Evolutionary conservation across 306 rosid genomes (phyloP).

Genomic region (Sechiopsis laciniata): DNA sequence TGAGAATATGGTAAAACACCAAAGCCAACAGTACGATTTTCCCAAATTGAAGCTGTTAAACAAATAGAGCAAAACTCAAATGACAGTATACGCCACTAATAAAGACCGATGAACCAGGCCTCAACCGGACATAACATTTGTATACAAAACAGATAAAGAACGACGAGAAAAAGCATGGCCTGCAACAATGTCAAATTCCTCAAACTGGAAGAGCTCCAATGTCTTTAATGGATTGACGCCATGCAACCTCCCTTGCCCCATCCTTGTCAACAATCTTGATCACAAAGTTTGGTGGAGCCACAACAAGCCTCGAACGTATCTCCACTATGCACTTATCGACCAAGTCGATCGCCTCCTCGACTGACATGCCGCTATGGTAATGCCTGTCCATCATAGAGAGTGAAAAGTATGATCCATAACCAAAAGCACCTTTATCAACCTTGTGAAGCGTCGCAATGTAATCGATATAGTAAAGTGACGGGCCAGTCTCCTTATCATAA

Average conservation of each 20-base stretch:
- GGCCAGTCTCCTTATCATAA: conserved; percentile 74
- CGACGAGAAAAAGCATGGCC: not conserved
- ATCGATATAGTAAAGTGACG: conserved; percentile 76
- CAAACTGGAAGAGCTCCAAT: conserved; percentile 10
- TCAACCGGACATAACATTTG: not conserved
- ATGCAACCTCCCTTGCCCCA: conserved; percentile 76
- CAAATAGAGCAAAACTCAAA: not conserved
- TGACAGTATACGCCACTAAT: not conserved
- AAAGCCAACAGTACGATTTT: not conserved
- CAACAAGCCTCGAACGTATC: conserved; percentile 9
- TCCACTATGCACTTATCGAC: conserved; percentile 75
- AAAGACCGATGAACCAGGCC: not conserved
- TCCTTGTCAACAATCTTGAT: conserved; percentile 92
- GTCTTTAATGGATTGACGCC: conserved; percentile 29
- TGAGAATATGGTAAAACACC: no score
- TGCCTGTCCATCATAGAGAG: conserved; percentile 93
- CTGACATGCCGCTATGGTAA: conserved; percentile 67
- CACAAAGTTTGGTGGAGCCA: conserved; percentile 28
- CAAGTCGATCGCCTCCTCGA: conserved; percentile 69
- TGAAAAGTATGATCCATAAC: conserved; percentile 82
- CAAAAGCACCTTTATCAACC: conserved; percentile 94
- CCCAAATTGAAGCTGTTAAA: not conserved
- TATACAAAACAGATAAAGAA: not conserved
- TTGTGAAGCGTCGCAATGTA: conserved; percentile 93
- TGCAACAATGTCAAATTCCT: conserved; percentile 9